Evolutionary conservation across 1,284 basidiomycete species (phyloP), one percentile per base, ranked within the genome.

Genomic region (Sutorius eximius): DNA sequence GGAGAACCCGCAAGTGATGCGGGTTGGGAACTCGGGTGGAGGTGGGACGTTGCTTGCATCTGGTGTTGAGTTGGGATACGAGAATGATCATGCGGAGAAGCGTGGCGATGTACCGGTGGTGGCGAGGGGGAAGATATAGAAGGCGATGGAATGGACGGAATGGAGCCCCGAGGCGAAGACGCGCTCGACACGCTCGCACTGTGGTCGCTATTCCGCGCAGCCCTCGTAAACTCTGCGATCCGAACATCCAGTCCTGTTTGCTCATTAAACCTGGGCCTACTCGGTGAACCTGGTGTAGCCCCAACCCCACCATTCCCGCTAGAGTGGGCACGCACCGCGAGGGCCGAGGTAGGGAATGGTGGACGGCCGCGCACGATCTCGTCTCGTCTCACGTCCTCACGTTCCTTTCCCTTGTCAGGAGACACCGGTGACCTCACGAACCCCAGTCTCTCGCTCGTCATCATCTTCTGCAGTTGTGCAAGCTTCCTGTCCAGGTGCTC

Each of bases 101-200:
- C 15, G 1, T 46, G 44, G 3, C 11, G 54, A 27, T 55, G 55
- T 6, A 20, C 60, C 1, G 51, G 61, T 52, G 67, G 67, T 27
- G 78, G 78, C 13, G 77, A 68, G 32, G 63, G 55, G 29, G 80
- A 75, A 51, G 81, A 79, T 27, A 80, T 66, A 10, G 82, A 77
- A 15, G 86, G 82, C 0, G 88, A 91, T 0, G 89, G 84, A 29
- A 91, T 89, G 15, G 86, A 86, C 1, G 87, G 87, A 37, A 90
- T 87, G 1, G 89, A 91, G 11, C 83, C 85, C 51, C 82, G 86
- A 2, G 83, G 84, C 27, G 89, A 91, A 56, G 81, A 82, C 12
- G 82, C 74, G 64, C 83, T 86, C 2, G 87, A 89, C 12, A 88
- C 74, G 60, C 87, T 87, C 55, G 86, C 85, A 58, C 85, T 85